A percentile compares a stretch with the other conserved stretches of the same genome.
Evolutionary conservation across 208 protist genomes (phyloP).

Genomic region (Naegleria gruberi): DNA sequence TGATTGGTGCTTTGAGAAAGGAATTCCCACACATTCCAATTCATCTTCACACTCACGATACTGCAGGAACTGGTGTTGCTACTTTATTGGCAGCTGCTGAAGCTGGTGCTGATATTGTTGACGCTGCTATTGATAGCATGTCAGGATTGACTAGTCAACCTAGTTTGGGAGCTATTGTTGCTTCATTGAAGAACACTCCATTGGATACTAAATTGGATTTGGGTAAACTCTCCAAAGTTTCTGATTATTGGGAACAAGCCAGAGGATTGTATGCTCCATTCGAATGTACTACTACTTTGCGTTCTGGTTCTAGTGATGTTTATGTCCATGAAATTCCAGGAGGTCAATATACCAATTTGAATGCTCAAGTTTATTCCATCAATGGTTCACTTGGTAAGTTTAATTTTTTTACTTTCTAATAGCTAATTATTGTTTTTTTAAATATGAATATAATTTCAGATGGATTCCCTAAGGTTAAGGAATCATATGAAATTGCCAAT

Average conservation of each 20-base stretch:
- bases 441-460: too few species aligned
- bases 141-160: slow-evolving; percentile 70
- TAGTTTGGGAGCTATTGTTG: slow-evolving; percentile 59
- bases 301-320: slow-evolving; percentile 30
- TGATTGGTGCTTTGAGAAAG: slow-evolving; percentile 45
- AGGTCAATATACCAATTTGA: slow-evolving; percentile 51
- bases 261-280: slow-evolving; percentile 52
- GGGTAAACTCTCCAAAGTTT: slow-evolving; percentile 25
- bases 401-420: too few species aligned
- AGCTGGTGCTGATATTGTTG: slow-evolving; percentile 69
- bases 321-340: slow-evolving; percentile 61
- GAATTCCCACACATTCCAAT: slow-evolving; percentile 66
- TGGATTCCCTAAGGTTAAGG: slow-evolving; percentile 46
- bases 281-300: slow-evolving; percentile 40
- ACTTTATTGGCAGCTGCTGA: slow-evolving; percentile 55
- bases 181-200: slow-evolving; percentile 34
- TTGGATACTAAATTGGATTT: slow-evolving; percentile 40
- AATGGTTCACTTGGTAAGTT: too few species aligned
- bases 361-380: slow-evolving; percentile 61
- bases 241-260: slow-evolving; percentile 42
- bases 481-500: slow-evolving; percentile 42
- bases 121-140: slow-evolving; percentile 66
- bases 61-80: slow-evolving; percentile 63
- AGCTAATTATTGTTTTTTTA: too few species aligned
- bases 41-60: slow-evolving; percentile 84